These are phyloP conservation scores for Penicillium corylophilum DNA, from an alignment of 2,329 filamentous ascomycete species.

Conservation along the genomic window DNA sequence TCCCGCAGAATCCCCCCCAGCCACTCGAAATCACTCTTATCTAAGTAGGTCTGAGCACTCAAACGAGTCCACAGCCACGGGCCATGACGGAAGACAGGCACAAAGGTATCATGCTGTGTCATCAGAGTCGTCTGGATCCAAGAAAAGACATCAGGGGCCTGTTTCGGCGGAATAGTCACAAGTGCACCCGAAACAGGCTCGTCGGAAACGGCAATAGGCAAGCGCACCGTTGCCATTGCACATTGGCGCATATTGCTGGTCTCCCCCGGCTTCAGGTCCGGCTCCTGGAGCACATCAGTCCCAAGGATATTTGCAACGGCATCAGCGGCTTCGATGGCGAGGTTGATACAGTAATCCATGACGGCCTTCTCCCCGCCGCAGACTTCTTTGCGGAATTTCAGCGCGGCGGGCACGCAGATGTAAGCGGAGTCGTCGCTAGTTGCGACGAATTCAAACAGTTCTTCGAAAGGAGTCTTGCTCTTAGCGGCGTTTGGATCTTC, in stretches of 20 bases:
- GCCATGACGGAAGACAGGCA: slow-evolving; percentile 62
- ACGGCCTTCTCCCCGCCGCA: slow-evolving; percentile 75
- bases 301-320: slow-evolving; percentile 62
- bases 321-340: slow-evolving; percentile 65
- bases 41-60: slow-evolving; percentile 83
- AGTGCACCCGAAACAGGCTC: background rate
- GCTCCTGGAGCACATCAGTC: slow-evolving; percentile 67
- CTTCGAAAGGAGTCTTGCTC: slow-evolving; percentile 61
- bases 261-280: slow-evolving; percentile 29
- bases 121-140: slow-evolving; percentile 61
- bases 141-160: slow-evolving; percentile 44
- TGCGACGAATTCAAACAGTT: slow-evolving; percentile 73
- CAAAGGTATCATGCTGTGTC: slow-evolving; percentile 67
- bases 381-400: slow-evolving; percentile 67
- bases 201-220: slow-evolving; percentile 59
- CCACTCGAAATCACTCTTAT: slow-evolving; percentile 73
- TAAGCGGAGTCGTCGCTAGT: slow-evolving; percentile 73
- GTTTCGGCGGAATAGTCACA: slow-evolving; percentile 40
- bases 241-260: slow-evolving; percentile 58
- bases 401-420: slow-evolving; percentile 67
- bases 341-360: slow-evolving; percentile 58
- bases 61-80: slow-evolving; percentile 68
- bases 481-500: slow-evolving; percentile 24
- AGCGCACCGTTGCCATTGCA: slow-evolving; percentile 68
- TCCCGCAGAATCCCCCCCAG: slow-evolving; percentile 59